Percentiles rank a stretch among this genome's conserved stretches.
These are phyloP conservation scores for Podospora tetraspora DNA, from an alignment of 495 filamentous ascomycete species.

Conservation along the genomic window DNA sequence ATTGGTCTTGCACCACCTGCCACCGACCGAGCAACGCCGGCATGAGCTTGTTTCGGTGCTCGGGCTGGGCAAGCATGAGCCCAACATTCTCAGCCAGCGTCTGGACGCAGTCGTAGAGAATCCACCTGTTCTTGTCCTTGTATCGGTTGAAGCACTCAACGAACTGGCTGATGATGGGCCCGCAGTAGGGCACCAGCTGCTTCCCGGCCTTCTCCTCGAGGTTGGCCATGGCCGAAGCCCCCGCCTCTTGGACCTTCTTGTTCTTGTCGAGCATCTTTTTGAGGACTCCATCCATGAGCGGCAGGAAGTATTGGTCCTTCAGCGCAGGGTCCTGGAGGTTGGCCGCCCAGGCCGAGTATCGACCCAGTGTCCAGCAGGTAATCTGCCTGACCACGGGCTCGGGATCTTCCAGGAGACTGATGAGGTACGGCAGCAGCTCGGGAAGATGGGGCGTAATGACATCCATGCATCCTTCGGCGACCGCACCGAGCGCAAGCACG, in stretches of 20 bases:
- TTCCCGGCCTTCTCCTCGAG: conserved; percentile 89
- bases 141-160: conserved; percentile 88
- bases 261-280: conserved; percentile 92
- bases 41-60: conserved; percentile 83
- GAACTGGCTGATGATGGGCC: conserved; percentile 87
- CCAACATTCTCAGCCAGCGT: conserved; percentile 91
- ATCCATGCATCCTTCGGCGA: conserved; percentile 90
- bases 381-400: conserved; percentile 96
- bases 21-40: conserved; percentile 87
- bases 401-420: conserved; percentile 74
- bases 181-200: conserved; percentile 73
- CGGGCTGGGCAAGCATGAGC: conserved; percentile 66
- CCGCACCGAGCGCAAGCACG: conserved; percentile 88
- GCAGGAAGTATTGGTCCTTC: conserved; percentile 76
- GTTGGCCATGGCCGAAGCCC: conserved; percentile 91
- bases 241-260: conserved; percentile 96
- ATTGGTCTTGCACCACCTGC: conserved; percentile 81
- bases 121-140: conserved; percentile 98
- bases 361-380: conserved; percentile 93
- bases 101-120: conserved; percentile 98
- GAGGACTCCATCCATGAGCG: conserved; percentile 96
- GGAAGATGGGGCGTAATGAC: conserved; percentile 87
- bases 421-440: conserved; percentile 83
- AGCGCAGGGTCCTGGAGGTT: conserved; percentile 60
- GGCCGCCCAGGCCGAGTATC: conserved; percentile 92